phyloP scores from a whole-genome alignment of 2,329 filamentous ascomycete genomes.

The Cadophora sp. region DNA sequence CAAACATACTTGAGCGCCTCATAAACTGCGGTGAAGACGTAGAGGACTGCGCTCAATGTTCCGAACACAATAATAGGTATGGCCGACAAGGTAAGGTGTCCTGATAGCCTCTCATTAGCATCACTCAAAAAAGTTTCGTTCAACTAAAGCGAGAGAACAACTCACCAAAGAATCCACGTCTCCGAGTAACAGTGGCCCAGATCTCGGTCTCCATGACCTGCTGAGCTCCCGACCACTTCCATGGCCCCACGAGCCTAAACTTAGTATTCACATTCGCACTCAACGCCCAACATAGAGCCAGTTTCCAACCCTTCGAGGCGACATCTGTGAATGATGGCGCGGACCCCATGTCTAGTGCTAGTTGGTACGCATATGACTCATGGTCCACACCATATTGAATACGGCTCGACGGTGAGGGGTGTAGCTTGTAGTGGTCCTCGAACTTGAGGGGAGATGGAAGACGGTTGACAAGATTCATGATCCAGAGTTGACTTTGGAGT shows the following conservation, averaged over 20 bases:
- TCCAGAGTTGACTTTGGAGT: slow-evolving; percentile 56
- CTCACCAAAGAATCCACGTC: slow-evolving; percentile 30
- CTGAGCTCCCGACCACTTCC: slow-evolving; percentile 30
- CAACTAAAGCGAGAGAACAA: not conserved
- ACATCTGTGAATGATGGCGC: slow-evolving; percentile 49
- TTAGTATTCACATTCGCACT: slow-evolving; percentile 57
- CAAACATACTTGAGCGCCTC: slow-evolving; percentile 9
- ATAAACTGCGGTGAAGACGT: slow-evolving; percentile 3
- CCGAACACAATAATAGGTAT: slow-evolving; percentile 26
- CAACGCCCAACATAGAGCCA: slow-evolving; percentile 54
- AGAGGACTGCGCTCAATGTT: slow-evolving; percentile 24
- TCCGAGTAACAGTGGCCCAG: slow-evolving; percentile 29
- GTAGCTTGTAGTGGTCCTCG: slow-evolving; percentile 51
- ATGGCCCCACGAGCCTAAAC: slow-evolving; percentile 50
- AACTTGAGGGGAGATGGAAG: slow-evolving; percentile 42
- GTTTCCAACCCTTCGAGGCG: slow-evolving; percentile 43
- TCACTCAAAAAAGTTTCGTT: no score
- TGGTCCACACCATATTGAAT: slow-evolving; percentile 53
- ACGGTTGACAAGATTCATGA: slow-evolving; percentile 48
- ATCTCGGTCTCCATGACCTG: slow-evolving; percentile 31
- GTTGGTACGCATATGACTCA: slow-evolving; percentile 57
- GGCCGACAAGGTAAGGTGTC: slow-evolving; percentile 20
- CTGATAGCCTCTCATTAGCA: not conserved
- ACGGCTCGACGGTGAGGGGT: slow-evolving; percentile 38
- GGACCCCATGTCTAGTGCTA: slow-evolving; percentile 54